A percentile compares a stretch with the other conserved stretches of the same genome.
These are phyloP conservation scores for Chondrus crispus DNA, from an alignment of 23 red algal species.

Conservation along the genomic window DNA sequence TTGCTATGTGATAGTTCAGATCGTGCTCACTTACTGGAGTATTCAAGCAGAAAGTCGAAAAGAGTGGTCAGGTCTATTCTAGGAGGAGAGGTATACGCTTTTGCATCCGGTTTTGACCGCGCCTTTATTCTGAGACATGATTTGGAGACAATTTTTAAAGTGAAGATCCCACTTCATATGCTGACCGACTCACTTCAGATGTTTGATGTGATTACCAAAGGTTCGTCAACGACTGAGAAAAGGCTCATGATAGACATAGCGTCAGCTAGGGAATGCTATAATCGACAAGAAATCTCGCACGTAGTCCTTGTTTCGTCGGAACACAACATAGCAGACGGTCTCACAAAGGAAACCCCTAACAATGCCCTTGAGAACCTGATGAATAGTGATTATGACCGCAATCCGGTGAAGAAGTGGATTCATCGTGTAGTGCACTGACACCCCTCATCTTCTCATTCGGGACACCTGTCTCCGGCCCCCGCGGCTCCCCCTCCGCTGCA, in stretches of 20 bases:
- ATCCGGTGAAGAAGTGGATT: background rate
- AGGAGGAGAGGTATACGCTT: slow-evolving; percentile 18
- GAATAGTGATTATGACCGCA: background rate
- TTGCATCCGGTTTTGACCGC: slow-evolving; percentile 9
- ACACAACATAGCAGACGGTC: background rate
- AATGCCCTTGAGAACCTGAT: background rate
- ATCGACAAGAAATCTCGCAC: background rate
- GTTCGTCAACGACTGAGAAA: background rate
- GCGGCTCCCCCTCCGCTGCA: no score
- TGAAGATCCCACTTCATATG: background rate
- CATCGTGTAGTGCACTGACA: no score
- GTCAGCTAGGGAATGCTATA: background rate
- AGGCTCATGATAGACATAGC: slow-evolving; percentile 4
- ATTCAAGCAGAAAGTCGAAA: background rate
- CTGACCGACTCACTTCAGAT: background rate
- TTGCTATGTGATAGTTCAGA: background rate
- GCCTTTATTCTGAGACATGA: slow-evolving; percentile 23
- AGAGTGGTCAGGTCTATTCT: slow-evolving; percentile 13
- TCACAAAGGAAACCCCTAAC: background rate
- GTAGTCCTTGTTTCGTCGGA: background rate
- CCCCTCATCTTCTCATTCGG: no score
- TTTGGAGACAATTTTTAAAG: background rate
- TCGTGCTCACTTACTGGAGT: background rate
- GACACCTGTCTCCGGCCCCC: no score
- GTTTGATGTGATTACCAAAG: background rate